Evolutionary conservation across 2,329 filamentous ascomycete genomes (phyloP).

Genomic region (Aspergillus chevalieri): DNA sequence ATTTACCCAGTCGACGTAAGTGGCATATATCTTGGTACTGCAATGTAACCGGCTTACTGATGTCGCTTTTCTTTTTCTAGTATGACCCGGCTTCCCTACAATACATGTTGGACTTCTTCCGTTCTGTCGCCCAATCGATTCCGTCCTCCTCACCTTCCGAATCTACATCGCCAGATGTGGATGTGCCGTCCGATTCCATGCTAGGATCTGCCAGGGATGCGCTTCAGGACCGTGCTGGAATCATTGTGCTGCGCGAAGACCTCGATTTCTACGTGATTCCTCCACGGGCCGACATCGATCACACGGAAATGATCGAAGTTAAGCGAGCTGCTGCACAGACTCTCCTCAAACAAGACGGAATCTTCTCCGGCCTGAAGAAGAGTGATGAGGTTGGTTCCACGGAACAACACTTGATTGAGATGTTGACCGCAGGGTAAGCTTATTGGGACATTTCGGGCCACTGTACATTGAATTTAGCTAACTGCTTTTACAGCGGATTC

Average conservation of each 20-base stretch:
- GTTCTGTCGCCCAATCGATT: slow-evolving; percentile 92
- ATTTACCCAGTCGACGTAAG: slow-evolving; percentile 96
- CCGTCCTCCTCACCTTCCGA: slow-evolving; percentile 60
- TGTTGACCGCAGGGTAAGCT: slow-evolving; percentile 92
- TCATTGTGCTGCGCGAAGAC: slow-evolving; percentile 93
- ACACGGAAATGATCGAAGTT: slow-evolving; percentile 88
- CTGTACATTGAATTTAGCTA: slow-evolving; percentile 5
- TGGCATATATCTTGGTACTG: slow-evolving; percentile 18
- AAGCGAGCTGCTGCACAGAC: slow-evolving; percentile 86
- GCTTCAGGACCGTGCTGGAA: slow-evolving; percentile 82
- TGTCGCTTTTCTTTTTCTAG: slow-evolving; percentile 45
- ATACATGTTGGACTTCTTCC: slow-evolving; percentile 99
- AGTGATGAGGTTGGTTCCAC: slow-evolving; percentile 95
- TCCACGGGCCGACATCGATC: slow-evolving; percentile 73
- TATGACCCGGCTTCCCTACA: slow-evolving; percentile 94
- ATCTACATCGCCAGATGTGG: slow-evolving; percentile 53
- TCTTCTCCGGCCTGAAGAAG: slow-evolving; percentile 90
- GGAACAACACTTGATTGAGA: slow-evolving; percentile 97
- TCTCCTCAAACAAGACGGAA: slow-evolving; percentile 83
- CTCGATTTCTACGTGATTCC: slow-evolving; percentile 97
- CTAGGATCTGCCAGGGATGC: slow-evolving; percentile 65
- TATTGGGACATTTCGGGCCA: background rate
- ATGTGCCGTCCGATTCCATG: slow-evolving; percentile 66
- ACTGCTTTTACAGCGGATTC: slow-evolving; percentile 63
- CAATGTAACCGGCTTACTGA: background rate